Conservation (phyloP, 192 early-diverging fungal species). For the Lunasporangiospora selenospora region DNA sequence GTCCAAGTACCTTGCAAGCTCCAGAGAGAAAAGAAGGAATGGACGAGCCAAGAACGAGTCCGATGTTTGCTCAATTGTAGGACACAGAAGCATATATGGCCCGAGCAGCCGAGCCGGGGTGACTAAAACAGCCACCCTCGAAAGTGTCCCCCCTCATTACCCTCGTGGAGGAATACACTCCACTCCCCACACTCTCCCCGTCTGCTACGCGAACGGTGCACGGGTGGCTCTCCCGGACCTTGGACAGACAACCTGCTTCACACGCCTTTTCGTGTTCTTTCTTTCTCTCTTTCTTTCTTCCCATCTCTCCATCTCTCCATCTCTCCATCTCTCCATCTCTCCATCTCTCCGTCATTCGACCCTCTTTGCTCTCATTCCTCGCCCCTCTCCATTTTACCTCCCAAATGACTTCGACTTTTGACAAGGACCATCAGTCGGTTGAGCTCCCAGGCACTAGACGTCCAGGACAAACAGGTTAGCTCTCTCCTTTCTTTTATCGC, state of each 20-base stretch:
- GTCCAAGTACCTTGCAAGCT: too few species aligned
- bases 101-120: too few species aligned
- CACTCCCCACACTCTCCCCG: too few species aligned
- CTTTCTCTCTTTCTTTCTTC: not conserved
- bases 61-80: too few species aligned
- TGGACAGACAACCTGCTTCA: not conserved
- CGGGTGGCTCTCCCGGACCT: too few species aligned
- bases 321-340: not conserved
- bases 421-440: conserved; percentile 47
- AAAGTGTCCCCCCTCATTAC: too few species aligned
- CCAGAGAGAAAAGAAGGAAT: too few species aligned
- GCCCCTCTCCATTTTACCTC: not conserved
- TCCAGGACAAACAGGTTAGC: conserved; percentile 61
- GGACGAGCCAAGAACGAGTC: too few species aligned
- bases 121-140: too few species aligned
- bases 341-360: not conserved
- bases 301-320: not conserved
- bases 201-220: too few species aligned
- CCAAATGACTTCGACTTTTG: conserved; percentile 18
- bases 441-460: conserved; percentile 56
- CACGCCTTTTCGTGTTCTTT: not conserved
- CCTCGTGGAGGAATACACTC: too few species aligned
- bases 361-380: not conserved
- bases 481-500: not conserved
- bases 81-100: too few species aligned